Percentiles rank a stretch among this genome's conserved stretches.
These are phyloP conservation scores for Furcasterigmium furcatum DNA, from an alignment of 2,329 filamentous ascomycete genomes.

Conservation along the genomic window DNA sequence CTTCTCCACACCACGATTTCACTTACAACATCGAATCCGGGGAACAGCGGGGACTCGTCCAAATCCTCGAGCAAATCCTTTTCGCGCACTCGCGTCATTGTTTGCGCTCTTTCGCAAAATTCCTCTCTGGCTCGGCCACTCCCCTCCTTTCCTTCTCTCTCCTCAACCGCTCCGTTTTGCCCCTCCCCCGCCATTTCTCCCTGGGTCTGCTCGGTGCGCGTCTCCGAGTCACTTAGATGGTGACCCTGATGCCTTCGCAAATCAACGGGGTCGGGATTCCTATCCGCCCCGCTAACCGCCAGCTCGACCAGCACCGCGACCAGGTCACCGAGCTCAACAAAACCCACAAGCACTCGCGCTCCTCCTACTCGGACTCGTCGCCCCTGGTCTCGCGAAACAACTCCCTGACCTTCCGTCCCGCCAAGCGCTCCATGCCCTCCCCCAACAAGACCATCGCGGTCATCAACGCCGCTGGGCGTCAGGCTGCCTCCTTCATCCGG, in stretches of 20 bases:
- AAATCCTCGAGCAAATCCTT: constrained; percentile 6
- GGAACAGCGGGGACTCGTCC: constrained; percentile 13
- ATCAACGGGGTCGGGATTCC: constrained; percentile 26
- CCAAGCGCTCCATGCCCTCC: constrained; percentile 55
- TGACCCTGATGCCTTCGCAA: constrained; percentile 26
- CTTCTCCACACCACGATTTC: constrained; percentile 5
- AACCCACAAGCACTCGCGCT: constrained; percentile 59
- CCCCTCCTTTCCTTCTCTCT: constrained; percentile 4
- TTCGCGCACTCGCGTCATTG: constrained; percentile 1
- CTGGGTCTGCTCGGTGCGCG: neutral
- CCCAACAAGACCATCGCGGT: constrained; percentile 82
- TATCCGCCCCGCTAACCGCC: constrained; percentile 28
- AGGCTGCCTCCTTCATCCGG: constrained; percentile 91
- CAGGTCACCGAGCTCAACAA: constrained; percentile 18
- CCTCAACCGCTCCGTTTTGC: neutral
- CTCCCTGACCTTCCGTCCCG: constrained; percentile 57
- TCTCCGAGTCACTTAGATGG: constrained; percentile 10
- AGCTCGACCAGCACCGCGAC: constrained; percentile 13
- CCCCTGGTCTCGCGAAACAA: constrained; percentile 56
- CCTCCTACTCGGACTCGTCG: constrained; percentile 59
- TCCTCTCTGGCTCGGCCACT: constrained; percentile 2
- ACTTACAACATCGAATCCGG: constrained; percentile 13
- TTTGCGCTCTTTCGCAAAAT: neutral
- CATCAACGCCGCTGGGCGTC: constrained; percentile 93
- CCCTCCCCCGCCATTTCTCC: neutral